Evolutionary conservation across 768 basidiomycete genomes (phyloP), one percentile per base, ranked within the genome.

Genomic region (Saitozyma podzolica): DNA sequence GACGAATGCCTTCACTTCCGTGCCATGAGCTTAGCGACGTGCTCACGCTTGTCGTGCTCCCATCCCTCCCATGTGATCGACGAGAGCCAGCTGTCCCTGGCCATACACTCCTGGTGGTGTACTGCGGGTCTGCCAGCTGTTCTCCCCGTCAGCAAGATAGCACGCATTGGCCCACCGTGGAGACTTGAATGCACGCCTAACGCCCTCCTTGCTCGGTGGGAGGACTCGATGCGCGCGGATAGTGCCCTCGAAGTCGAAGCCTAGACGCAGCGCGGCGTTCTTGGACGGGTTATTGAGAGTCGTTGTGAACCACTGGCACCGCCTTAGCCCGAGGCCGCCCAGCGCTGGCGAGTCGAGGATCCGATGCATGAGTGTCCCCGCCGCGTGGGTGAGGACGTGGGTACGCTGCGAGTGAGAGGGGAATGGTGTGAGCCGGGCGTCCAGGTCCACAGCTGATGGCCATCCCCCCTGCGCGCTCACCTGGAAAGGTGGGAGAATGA

Each of bases 331-430:
- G 5, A 68, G 58, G 9, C 70, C 70, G 20, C 70, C 70, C 43
- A 59, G 37, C 13, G 40, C 53, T 9, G 67, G 64, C 51, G 56
- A 53, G 50, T 72, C 70, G 8, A 72, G 56, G 39, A 59, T 60
- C 39, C 71, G 70, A 41, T 73, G 72, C 52, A 74, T 61, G 9
- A 68, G 17, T 13, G 71, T 56, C 1, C 67, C 72, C 11, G 68
- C 61, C 19, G 72, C 63, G 54, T 76, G 74, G 2, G 74, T 72
- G 41, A 66, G 56, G 20, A 76, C 74, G 61, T 76, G 74, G 8
- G 74, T 73, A 6, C 69, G 58, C 64, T 76, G 40, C 14, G 29
- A 29, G 29, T 5, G 29, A 5, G 29, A 29, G n/a, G n/a, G n/a
- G n/a, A n/a, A n/a, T n/a, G n/a, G 29, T 29, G 29, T 29, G 29